Conservation (phyloP, 768 basidiomycete genomes). For the Amanita pallidorosea region DNA sequence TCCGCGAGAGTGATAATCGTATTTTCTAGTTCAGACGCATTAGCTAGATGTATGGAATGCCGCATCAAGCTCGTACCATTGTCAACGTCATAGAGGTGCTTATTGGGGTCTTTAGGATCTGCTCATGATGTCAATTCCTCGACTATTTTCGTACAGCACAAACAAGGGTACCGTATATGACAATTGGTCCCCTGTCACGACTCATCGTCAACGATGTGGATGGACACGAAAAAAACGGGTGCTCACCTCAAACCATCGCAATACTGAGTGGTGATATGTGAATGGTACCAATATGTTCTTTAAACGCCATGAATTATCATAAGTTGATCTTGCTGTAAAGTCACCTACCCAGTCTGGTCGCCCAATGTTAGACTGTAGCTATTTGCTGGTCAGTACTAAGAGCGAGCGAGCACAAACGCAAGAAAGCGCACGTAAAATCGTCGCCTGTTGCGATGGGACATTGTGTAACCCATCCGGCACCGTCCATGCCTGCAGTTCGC, state of each 20-base stretch:
- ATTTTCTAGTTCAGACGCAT: slow-evolving; percentile 18
- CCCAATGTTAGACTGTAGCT: slow-evolving; percentile 20
- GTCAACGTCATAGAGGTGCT: slow-evolving; percentile 14
- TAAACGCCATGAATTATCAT: slow-evolving; percentile 9
- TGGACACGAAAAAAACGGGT: background rate
- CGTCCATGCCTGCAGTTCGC: slow-evolving; percentile 33
- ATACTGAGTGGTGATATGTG: slow-evolving; percentile 27
- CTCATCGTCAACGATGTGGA: background rate
- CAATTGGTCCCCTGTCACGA: slow-evolving; percentile 21
- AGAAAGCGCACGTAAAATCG: slow-evolving; percentile 24
- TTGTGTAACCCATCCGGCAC: slow-evolving; percentile 29
- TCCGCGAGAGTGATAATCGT: slow-evolving; percentile 31
- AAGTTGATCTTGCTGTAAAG: background rate
- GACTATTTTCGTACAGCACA: background rate
- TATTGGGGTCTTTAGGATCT: slow-evolving; percentile 15
- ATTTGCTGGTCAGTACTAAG: background rate
- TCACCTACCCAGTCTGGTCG: slow-evolving; percentile 3
- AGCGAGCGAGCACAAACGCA: background rate
- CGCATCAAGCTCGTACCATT: slow-evolving; percentile 20
- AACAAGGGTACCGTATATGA: slow-evolving; percentile 18
- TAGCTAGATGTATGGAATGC: slow-evolving; percentile 14
- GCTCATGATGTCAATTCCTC: background rate
- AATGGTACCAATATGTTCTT: slow-evolving; percentile 30
- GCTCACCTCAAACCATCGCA: slow-evolving; percentile 28
- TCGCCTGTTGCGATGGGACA: slow-evolving; percentile 33